Evolutionary conservation across 2,329 filamentous ascomycete genomes (phyloP).

Genomic region (Talaromyces sp.): DNA sequence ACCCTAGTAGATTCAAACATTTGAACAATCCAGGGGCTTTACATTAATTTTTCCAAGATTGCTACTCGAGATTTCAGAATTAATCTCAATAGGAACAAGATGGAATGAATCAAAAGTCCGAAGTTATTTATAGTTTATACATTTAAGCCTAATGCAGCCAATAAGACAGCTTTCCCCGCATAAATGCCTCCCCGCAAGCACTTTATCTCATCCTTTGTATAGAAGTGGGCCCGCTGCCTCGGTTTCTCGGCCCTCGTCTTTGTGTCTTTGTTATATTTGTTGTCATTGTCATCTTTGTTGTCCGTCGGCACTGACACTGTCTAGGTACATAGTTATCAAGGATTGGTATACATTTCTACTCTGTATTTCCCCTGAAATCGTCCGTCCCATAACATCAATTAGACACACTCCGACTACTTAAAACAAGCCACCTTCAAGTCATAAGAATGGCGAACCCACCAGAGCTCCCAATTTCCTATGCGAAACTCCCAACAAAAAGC

Average conservation of each 20-base stretch:
- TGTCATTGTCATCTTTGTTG: not conserved
- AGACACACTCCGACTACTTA: not conserved
- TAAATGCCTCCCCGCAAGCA: not conserved
- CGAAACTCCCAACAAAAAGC: conserved; percentile 12
- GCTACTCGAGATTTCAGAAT: not conserved
- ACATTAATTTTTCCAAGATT: not conserved
- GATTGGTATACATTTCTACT: not conserved
- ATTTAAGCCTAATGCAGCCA: not conserved
- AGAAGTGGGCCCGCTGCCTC: not conserved
- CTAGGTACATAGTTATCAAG: not conserved
- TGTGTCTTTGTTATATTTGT: not conserved
- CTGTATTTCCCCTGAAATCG: not conserved
- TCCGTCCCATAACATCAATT: not conserved
- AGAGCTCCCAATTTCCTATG: conserved; percentile 12
- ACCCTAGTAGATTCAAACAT: not conserved
- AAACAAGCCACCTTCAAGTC: not conserved
- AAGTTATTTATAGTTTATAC: not conserved
- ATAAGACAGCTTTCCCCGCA: not conserved
- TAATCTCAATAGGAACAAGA: not conserved
- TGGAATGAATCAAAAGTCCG: not conserved
- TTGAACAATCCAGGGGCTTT: not conserved
- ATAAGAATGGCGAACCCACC: conserved; percentile 1
- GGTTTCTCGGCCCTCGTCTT: not conserved
- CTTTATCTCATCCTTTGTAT: not conserved
- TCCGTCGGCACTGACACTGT: not conserved